Percentiles rank a stretch among this genome's conserved stretches.
phyloP scores from a whole-genome alignment of 177 flowering plant species.

The Vitis hybrid region DNA sequence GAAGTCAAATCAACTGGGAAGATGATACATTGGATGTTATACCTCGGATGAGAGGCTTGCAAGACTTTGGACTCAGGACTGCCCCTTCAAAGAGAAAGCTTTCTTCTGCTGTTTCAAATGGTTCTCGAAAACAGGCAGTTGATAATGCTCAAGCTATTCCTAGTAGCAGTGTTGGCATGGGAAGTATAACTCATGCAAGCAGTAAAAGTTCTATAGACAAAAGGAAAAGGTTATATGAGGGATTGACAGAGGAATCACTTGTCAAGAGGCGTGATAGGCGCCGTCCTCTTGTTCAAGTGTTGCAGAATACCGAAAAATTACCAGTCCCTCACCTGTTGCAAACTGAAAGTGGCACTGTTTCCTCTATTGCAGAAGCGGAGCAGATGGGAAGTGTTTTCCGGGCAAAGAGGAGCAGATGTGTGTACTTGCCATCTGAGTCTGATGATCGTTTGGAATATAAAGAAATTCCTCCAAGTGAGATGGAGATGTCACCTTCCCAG shows the following conservation, averaged over 20 bases:
- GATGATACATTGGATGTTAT: slow-evolving; percentile 50
- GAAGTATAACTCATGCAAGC: slow-evolving; percentile 27
- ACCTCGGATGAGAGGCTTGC: slow-evolving; percentile 75
- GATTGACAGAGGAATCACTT: slow-evolving; percentile 38
- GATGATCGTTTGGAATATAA: slow-evolving; percentile 35
- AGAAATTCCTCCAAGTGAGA: slow-evolving; percentile 32
- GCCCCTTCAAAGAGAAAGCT: slow-evolving; percentile 41
- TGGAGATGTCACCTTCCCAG: slow-evolving; percentile 37
- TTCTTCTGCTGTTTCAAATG: slow-evolving; percentile 31
- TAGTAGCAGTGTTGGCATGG: slow-evolving; percentile 24
- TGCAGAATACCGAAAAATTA: slow-evolving; percentile 42
- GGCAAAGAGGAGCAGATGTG: slow-evolving; percentile 58
- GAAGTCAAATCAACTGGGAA: slow-evolving; percentile 32
- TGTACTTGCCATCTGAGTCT: slow-evolving; percentile 48
- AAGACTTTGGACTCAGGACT: slow-evolving; percentile 68
- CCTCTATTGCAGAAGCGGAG: slow-evolving; percentile 44
- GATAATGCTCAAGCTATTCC: slow-evolving; percentile 28
- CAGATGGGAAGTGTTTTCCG: slow-evolving; percentile 33
- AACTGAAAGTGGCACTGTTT: slow-evolving; percentile 32
- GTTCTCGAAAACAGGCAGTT: slow-evolving; percentile 21
- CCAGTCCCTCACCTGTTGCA: slow-evolving; percentile 26
- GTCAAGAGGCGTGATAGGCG: slow-evolving; percentile 48
- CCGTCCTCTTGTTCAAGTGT: slow-evolving; percentile 49
- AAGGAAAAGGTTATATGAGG: slow-evolving; percentile 38
- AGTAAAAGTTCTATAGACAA: slow-evolving; percentile 34